Evolutionary conservation across 106 monocot species (phyloP).

Genomic region (Xerophyta viscosa): DNA sequence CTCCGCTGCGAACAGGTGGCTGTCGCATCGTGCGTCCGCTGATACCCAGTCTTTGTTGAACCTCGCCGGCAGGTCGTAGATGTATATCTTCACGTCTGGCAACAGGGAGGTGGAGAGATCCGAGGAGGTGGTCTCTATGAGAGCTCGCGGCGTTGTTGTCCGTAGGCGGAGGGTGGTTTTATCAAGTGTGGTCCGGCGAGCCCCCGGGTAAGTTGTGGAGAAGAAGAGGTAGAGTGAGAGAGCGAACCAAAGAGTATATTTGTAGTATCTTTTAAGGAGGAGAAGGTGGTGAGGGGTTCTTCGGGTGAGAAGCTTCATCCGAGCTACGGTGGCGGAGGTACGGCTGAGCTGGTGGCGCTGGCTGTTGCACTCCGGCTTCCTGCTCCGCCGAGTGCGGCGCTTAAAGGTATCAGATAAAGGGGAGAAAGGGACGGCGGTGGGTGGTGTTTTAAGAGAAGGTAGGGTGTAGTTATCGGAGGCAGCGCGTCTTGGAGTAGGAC

Average conservation of each 20-base stretch:
- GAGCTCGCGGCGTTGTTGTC: conserved; percentile 8
- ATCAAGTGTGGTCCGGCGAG: conserved; percentile 2
- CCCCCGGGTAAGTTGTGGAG: conserved; percentile 9
- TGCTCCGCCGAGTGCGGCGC: no score
- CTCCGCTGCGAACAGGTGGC: conserved; percentile 91
- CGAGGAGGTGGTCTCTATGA: neutral
- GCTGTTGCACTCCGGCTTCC: neutral
- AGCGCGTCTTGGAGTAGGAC: no score
- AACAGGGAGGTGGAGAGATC: neutral
- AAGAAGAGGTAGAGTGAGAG: conserved; percentile 47
- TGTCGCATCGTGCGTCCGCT: conserved; percentile 45
- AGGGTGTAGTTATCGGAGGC: no score
- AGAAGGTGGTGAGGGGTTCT: conserved; percentile 9
- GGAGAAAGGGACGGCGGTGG: no score
- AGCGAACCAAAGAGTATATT: conserved; percentile 33
- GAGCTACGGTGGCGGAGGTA: no score
- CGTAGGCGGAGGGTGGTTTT: conserved; percentile 8
- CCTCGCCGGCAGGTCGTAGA: conserved; percentile 73
- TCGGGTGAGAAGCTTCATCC: conserved; percentile 21
- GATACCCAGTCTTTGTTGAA: conserved; percentile 60
- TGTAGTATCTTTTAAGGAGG: conserved; percentile 29
- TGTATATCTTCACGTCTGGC: conserved; percentile 35
- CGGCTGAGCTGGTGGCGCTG: neutral
- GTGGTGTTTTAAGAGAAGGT: no score
- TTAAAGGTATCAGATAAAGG: no score